Conservation (phyloP, 805 yeast genomes). For the Sungouiozyma intestinalis region DNA sequence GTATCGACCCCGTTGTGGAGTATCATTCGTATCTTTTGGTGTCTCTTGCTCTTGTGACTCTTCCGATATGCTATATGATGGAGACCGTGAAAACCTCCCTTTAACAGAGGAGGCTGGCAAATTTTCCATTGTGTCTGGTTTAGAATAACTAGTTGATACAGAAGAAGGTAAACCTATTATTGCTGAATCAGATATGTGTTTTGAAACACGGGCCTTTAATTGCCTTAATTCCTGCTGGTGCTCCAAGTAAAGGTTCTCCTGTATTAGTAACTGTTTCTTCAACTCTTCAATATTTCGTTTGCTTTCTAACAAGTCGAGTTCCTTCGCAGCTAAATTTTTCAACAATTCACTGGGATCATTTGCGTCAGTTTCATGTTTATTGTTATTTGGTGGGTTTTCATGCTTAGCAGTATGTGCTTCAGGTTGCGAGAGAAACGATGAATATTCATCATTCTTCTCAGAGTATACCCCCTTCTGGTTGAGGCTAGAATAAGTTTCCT, state of each 20-base stretch:
- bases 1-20: not conserved
- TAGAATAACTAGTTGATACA: not conserved
- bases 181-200: slow-evolving; percentile 7
- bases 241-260: slow-evolving; percentile 40
- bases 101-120: not conserved
- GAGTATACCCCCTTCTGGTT: not conserved
- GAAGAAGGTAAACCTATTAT: not conserved
- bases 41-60: not conserved
- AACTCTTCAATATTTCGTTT: slow-evolving; percentile 44
- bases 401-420: not conserved
- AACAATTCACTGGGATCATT: slow-evolving; percentile 43
- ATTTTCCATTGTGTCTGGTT: not conserved
- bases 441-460: not conserved
- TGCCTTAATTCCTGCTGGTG: slow-evolving; percentile 26
- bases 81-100: not conserved
- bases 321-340: slow-evolving; percentile 55
- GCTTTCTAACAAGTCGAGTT: slow-evolving; percentile 54
- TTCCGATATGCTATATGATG: not conserved
- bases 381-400: not conserved
- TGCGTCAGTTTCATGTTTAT: slow-evolving; percentile 3
- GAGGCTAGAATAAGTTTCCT: slow-evolving; percentile 5
- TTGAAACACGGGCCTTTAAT: slow-evolving; percentile 28
- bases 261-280: slow-evolving; percentile 36
- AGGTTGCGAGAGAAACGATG: not conserved
- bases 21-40: not conserved